phyloP scores from a whole-genome alignment of 805 yeast species.

The Sugiyamaella boreocaroliniensis region DNA sequence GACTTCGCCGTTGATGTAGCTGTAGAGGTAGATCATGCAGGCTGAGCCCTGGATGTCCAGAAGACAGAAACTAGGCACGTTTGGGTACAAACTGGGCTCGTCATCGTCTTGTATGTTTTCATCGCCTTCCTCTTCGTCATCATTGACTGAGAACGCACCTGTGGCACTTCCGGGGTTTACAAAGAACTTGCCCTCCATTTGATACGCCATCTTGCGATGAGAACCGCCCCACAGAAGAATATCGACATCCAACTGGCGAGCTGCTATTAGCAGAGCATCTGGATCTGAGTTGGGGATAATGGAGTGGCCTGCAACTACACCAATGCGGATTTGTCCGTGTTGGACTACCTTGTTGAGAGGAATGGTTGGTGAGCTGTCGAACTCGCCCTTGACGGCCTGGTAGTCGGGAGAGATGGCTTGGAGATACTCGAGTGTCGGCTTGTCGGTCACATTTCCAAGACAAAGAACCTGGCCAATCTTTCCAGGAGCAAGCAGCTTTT shows the following conservation, averaged over 20 bases:
- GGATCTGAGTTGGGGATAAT: constrained; percentile 85
- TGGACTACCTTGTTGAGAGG: constrained; percentile 61
- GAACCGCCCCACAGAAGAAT: constrained; percentile 90
- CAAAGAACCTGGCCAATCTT: constrained; percentile 81
- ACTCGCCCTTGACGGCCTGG: constrained; percentile 76
- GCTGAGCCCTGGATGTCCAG: constrained; percentile 75
- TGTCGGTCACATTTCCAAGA: constrained; percentile 72
- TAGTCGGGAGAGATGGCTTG: constrained; percentile 64
- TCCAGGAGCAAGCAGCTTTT: constrained; percentile 71
- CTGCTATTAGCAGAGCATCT: constrained; percentile 68
- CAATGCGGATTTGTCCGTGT: constrained; percentile 69
- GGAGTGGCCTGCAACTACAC: constrained; percentile 78
- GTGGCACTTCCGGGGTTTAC: constrained; percentile 97
- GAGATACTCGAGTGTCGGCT: constrained; percentile 56
- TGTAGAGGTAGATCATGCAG: constrained; percentile 80
- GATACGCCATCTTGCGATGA: constrained; percentile 87
- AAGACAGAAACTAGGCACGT: constrained; percentile 74
- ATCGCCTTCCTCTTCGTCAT: constrained; percentile 29
- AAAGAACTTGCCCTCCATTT: constrained; percentile 85
- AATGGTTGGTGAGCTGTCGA: constrained; percentile 48
- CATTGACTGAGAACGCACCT: constrained; percentile 72
- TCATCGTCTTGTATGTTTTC: neutral
- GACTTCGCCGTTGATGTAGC: constrained; percentile 71
- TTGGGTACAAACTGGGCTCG: constrained; percentile 4
- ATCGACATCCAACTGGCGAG: constrained; percentile 89